Base-by-base conservation (phyloP, 2,329 filamentous ascomycete species). In the Trichophyton simii region DNA sequence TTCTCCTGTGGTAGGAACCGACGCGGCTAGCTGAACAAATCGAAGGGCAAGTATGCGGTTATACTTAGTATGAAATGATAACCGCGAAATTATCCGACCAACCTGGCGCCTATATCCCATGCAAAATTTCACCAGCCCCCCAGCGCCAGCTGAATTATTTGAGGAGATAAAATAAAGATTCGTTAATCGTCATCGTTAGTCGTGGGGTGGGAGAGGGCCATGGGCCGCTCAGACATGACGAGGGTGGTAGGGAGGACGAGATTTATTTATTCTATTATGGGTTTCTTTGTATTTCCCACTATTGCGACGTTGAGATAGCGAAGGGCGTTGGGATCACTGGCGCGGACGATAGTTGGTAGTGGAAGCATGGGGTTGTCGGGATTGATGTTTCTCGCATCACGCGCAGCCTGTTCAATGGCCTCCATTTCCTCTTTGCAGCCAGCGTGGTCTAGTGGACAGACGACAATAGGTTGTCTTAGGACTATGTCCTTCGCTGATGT, bases 381-480 rank as follows among this genome's bases (percentile, higher is more conserved):
- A 67, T 92, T 90, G 63, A 97, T 87, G 64, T 88, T 85, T 15
- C 89, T 87, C 1, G 94, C 92, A 68, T 97, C 92, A 73, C 91
- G 92, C 50, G 94, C 94, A 0, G 94, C 89, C 75, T 96, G 90
- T 71, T 96, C 91, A 65, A 99, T 97, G 42, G 91, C 91, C 69
- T 96, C 91, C 90, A 99, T 96, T 76, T 97, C 94, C 72, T 96
- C 91, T 73, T 95, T 96, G 77, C 94, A 99, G 15, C 87, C 89
- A 66, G 95, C 89, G 70, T 96, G 90, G 70, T 99, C 94, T 64
- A 96, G 84, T 0, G 94, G 92, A 69, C 92, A 97, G 59, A 97
- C 94, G 38, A 97, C 90, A 62, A 99, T 96, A 3, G 90, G 91
- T 74, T 97, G 89, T 60, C 92, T 85, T 50, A 97, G 81, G 34